Evolutionary conservation across 2,329 filamentous ascomycete species (phyloP).

Genomic region (Colletotrichum navitas): DNA sequence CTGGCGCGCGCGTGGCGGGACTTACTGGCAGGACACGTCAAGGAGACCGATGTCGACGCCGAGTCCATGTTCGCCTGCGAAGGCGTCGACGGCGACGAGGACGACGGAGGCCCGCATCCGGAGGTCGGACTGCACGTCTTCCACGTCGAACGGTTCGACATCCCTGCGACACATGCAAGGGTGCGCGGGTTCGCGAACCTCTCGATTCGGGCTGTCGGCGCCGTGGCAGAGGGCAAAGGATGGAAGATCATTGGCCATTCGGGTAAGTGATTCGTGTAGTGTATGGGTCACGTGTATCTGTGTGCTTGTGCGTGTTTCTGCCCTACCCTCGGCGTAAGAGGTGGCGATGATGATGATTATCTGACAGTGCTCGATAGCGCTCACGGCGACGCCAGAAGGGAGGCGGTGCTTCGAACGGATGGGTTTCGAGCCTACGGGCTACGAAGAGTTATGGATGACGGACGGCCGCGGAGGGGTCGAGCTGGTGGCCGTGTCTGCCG

Average conservation of each 20-base stretch:
- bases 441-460: conserved; percentile 47
- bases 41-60: conserved; percentile 48
- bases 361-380: conserved; percentile 43
- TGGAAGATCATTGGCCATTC: conserved; percentile 49
- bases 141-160: conserved; percentile 50
- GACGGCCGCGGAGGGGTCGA: background rate
- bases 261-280: conserved; percentile 43
- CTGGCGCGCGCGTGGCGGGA: conserved; percentile 46
- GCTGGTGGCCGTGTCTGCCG: conserved; percentile 23
- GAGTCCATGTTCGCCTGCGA: conserved; percentile 45
- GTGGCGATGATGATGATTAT: background rate
- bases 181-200: conserved; percentile 43
- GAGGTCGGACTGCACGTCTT: conserved; percentile 53
- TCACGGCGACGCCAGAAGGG: conserved; percentile 49
- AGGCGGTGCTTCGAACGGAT: conserved; percentile 47
- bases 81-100: background rate
- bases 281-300: background rate
- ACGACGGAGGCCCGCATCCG: background rate
- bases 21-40: conserved; percentile 48
- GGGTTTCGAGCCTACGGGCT: conserved; percentile 48
- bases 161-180: conserved; percentile 4
- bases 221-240: conserved; percentile 15
- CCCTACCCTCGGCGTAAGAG: too few species aligned
- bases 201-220: conserved; percentile 18
- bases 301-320: background rate